A percentile compares a stretch with the other conserved stretches of the same genome.
phyloP scores from a whole-genome alignment of 192 early-diverging fungal genomes.

The Tieghemiomyces parasiticus region DNA sequence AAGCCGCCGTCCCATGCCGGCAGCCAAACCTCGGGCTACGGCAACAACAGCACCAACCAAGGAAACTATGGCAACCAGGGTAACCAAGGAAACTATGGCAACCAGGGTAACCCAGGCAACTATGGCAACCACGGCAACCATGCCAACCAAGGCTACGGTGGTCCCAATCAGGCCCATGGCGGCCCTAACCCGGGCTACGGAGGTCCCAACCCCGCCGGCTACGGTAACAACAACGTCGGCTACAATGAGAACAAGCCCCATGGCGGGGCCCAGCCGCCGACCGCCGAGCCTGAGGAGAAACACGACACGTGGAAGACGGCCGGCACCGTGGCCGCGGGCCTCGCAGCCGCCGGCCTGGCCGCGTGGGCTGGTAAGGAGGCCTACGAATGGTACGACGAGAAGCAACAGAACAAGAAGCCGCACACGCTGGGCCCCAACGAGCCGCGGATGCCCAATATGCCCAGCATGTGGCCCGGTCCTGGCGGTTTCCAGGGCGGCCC shows the following conservation, averaged over 20 bases:
- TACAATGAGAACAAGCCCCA: slow-evolving; percentile 1
- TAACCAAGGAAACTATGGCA: background rate
- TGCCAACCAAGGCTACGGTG: background rate
- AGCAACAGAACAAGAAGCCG: background rate
- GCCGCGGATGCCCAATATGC: slow-evolving; percentile 12
- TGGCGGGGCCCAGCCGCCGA: background rate
- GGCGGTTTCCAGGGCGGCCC: too few species aligned
- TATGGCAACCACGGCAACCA: background rate
- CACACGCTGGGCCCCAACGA: slow-evolving; percentile 3
- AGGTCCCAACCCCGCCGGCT: background rate
- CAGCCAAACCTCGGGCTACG: background rate
- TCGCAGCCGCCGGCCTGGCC: slow-evolving; percentile 5
- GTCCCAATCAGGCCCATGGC: background rate
- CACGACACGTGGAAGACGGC: background rate
- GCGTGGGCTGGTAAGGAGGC: slow-evolving; percentile 7
- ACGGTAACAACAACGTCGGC: background rate
- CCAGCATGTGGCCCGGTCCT: too few species aligned
- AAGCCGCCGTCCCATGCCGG: background rate
- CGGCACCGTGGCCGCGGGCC: slow-evolving; percentile 4
- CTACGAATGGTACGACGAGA: slow-evolving; percentile 8
- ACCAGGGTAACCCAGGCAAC: background rate
- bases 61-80: background rate
- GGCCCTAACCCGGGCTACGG: background rate
- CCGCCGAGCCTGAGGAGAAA: background rate
- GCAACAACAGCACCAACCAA: too few species aligned